Percentiles rank a stretch among this genome's conserved stretches.
Conservation (phyloP, 179 eudicot species). For the Beta corolliflora region DNA sequence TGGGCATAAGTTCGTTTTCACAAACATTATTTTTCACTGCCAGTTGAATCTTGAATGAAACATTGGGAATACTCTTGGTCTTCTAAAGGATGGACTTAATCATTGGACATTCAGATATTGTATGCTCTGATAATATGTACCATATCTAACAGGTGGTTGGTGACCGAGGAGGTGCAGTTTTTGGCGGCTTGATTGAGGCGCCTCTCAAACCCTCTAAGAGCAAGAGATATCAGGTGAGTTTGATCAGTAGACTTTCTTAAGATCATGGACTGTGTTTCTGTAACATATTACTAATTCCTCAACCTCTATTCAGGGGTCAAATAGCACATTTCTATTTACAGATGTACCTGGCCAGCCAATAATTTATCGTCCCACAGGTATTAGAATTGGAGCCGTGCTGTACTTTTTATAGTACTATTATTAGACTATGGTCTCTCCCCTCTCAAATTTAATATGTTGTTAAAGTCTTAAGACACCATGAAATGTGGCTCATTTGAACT, state of each 20-base stretch:
- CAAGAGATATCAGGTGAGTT: conserved; percentile 76
- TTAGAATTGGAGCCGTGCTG: conserved; percentile 5
- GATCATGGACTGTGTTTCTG: neutral
- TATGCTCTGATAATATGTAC: neutral
- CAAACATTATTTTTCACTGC: neutral
- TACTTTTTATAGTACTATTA: neutral
- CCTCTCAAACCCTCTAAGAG: conserved; percentile 67
- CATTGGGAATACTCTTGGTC: neutral
- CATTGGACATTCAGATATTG: neutral
- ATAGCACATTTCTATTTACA: conserved; percentile 77
- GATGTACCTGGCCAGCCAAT: conserved; percentile 60
- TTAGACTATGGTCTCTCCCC: neutral
- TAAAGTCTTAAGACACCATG: neutral
- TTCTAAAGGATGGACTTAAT: neutral
- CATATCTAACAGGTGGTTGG: conserved; percentile 72
- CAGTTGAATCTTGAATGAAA: neutral
- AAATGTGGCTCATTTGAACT: neutral
- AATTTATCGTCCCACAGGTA: conserved; percentile 88
- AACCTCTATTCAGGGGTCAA: conserved; percentile 61
- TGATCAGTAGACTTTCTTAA: conserved; percentile 8
- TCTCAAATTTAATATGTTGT: neutral
- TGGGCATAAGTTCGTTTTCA: neutral
- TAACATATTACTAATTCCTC: conserved; percentile 3
- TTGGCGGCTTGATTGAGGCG: conserved; percentile 94
- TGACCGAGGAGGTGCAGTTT: conserved; percentile 82